phyloP scores from a whole-genome alignment of 2,329 filamentous ascomycete genomes.

The Pyrenochaeta sp. region DNA sequence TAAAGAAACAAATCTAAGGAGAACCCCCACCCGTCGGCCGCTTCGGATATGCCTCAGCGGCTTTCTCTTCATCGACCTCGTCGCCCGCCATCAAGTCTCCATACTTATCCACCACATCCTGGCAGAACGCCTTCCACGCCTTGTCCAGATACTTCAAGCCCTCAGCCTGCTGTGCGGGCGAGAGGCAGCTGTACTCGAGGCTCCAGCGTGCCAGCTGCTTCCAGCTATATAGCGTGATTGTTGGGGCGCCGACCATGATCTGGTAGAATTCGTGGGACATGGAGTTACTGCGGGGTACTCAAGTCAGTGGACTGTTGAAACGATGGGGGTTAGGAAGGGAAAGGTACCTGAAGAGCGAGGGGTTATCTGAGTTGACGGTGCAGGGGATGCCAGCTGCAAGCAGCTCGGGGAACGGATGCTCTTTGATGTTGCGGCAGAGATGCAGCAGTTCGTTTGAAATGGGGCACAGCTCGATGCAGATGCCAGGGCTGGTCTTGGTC shows the following conservation, averaged over 20 bases:
- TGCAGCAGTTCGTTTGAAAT: slow-evolving; percentile 80
- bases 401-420: slow-evolving; percentile 72
- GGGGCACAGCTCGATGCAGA: slow-evolving; percentile 78
- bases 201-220: slow-evolving; percentile 65
- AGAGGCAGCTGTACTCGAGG: slow-evolving; percentile 54
- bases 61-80: slow-evolving; percentile 11
- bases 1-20: no score
- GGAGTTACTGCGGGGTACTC: slow-evolving; percentile 62
- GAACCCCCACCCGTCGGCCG: no score
- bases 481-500: slow-evolving; percentile 30
- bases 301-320: background rate
- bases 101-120: slow-evolving; percentile 57
- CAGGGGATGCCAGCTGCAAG: slow-evolving; percentile 77
- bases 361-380: slow-evolving; percentile 78
- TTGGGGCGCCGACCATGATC: slow-evolving; percentile 71
- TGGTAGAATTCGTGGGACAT: slow-evolving; percentile 82
- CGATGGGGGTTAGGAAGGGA: background rate
- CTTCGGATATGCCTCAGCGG: slow-evolving; percentile 6
- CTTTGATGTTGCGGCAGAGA: slow-evolving; percentile 69
- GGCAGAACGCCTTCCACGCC: slow-evolving; percentile 67
- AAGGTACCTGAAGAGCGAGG: slow-evolving; percentile 70
- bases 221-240: slow-evolving; percentile 74
- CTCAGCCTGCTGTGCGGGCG: slow-evolving; percentile 45
- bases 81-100: slow-evolving; percentile 17
- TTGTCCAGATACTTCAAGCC: slow-evolving; percentile 58